Evolutionary conservation across 2,329 filamentous ascomycete species (phyloP).

Genomic region (Penicillium sp.): DNA sequence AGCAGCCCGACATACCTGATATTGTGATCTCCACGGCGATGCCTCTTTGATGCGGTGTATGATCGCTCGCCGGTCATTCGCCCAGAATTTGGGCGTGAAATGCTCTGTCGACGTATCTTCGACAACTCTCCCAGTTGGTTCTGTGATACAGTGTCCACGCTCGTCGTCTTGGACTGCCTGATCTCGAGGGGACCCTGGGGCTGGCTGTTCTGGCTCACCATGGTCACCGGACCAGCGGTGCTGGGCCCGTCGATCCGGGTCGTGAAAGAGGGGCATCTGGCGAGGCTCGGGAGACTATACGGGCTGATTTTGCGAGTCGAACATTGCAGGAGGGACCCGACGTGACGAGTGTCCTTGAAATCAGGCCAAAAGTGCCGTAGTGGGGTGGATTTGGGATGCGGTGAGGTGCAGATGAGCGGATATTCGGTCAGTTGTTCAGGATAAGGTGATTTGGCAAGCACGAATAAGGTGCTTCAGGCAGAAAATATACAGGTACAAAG

Average conservation of each 20-base stretch:
- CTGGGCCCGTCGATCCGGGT: slow-evolving; percentile 38
- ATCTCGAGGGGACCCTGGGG: slow-evolving; percentile 21
- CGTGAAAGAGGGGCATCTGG: slow-evolving; percentile 43
- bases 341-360: slow-evolving; percentile 22
- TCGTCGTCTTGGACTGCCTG: slow-evolving; percentile 17
- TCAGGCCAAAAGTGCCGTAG: slow-evolving; percentile 19
- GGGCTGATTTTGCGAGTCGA: slow-evolving; percentile 16
- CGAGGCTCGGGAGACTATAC: slow-evolving; percentile 22
- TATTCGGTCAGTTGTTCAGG: slow-evolving; percentile 18
- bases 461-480: slow-evolving; percentile 8
- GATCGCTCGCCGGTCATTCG: slow-evolving; percentile 70
- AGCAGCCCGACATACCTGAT: slow-evolving; percentile 54
- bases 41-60: slow-evolving; percentile 85
- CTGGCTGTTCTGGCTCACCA: slow-evolving; percentile 16
- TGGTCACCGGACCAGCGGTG: slow-evolving; percentile 33
- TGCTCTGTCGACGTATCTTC: slow-evolving; percentile 21
- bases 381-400: slow-evolving; percentile 28
- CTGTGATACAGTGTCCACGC: slow-evolving; percentile 14
- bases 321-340: slow-evolving; percentile 33
- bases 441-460: slow-evolving; percentile 24
- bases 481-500: not conserved
- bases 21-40: slow-evolving; percentile 71
- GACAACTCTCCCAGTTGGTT: slow-evolving; percentile 20
- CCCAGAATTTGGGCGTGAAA: slow-evolving; percentile 29
- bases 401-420: slow-evolving; percentile 24